Percentiles rank a stretch among this genome's conserved stretches.
Evolutionary conservation across 1,139 yeast species (phyloP).

Genomic region (Arxiozyma telluris): DNA sequence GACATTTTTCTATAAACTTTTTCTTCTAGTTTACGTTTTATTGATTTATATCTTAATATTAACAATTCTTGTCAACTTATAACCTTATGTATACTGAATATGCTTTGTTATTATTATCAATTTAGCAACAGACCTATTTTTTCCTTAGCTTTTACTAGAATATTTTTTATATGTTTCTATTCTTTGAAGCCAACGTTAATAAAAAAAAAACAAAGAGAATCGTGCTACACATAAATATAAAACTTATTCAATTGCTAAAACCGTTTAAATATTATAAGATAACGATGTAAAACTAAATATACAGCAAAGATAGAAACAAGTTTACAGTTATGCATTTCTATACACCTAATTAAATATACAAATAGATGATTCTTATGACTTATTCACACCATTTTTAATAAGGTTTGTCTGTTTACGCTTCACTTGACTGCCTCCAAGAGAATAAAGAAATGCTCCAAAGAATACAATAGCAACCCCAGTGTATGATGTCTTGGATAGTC

Average conservation of each 20-base stretch:
- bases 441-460: constrained; percentile 45
- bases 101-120: too few species aligned
- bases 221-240: background rate
- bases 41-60: background rate
- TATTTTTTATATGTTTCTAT: too few species aligned
- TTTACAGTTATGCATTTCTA: too few species aligned
- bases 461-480: constrained; percentile 46
- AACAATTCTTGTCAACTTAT: too few species aligned
- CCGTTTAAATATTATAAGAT: too few species aligned
- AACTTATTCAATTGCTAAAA: background rate
- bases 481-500: constrained; percentile 34
- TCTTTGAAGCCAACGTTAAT: background rate
- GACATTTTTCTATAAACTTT: background rate
- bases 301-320: too few species aligned
- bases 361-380: too few species aligned
- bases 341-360: background rate
- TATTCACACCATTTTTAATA: too few species aligned
- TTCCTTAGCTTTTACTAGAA: background rate
- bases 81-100: background rate
- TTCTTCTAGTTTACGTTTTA: background rate
- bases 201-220: too few species aligned
- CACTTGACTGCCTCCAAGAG: background rate
- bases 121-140: too few species aligned
- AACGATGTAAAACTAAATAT: background rate
- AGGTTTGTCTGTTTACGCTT: too few species aligned